phyloP scores from a whole-genome alignment of 2,329 filamentous ascomycete genomes.

The Ambrosiella beaveri region DNA sequence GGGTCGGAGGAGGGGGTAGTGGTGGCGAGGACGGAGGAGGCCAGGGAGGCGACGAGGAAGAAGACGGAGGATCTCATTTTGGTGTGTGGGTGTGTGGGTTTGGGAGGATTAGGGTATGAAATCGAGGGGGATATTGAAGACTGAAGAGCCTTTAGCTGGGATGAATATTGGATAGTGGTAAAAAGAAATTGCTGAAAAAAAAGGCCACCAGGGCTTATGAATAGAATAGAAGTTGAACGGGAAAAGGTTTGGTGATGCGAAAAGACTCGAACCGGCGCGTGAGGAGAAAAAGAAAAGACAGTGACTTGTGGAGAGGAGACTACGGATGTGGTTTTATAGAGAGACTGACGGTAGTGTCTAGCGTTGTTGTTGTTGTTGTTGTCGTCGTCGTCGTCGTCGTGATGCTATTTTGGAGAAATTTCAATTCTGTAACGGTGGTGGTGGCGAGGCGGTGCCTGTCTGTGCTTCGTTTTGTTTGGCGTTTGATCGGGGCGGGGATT shows the following conservation, averaged over 20 bases:
- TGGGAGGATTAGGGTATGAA: neutral
- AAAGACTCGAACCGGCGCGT: slow-evolving; percentile 3
- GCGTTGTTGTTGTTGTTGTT: too few species aligned
- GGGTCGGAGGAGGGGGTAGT: slow-evolving; percentile 42
- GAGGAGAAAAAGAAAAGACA: neutral
- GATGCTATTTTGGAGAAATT: neutral
- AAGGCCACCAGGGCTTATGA: slow-evolving; percentile 6
- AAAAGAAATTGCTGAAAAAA: neutral
- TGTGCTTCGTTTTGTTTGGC: too few species aligned
- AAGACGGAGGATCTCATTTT: slow-evolving; percentile 18
- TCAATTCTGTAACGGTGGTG: too few species aligned
- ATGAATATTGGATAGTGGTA: neutral
- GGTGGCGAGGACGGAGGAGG: slow-evolving; percentile 41
- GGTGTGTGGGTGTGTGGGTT: neutral
- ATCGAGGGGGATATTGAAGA: neutral
- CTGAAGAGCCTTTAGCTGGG: too few species aligned
- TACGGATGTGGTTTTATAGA: neutral
- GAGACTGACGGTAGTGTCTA: neutral
- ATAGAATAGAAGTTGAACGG: neutral
- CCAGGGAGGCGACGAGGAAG: slow-evolving; percentile 29
- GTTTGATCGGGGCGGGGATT: too few species aligned
- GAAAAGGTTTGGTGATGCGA: neutral
- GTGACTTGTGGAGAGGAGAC: neutral
- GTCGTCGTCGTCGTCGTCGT: too few species aligned
- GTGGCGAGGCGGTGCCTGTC: too few species aligned